phyloP scores from a whole-genome alignment of 345 rosid species.

The Linum usitatissimum region DNA sequence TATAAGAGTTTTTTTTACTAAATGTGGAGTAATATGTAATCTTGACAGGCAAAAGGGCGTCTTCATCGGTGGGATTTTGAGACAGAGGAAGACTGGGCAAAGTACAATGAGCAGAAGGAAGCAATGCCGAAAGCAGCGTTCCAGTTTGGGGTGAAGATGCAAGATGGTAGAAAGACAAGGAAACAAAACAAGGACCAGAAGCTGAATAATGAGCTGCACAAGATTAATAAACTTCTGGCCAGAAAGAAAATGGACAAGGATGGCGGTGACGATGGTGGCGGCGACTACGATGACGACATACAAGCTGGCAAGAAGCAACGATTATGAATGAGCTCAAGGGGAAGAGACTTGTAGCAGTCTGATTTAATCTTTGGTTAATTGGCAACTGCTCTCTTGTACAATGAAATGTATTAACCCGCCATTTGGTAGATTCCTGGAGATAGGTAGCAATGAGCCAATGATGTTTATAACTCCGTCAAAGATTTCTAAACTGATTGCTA shows the following conservation, averaged over 20 bases:
- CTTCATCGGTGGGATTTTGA: conserved; percentile 98
- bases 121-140: conserved; percentile 99
- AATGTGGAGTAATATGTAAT: conserved; percentile 4
- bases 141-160: conserved; percentile 99
- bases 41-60: conserved; percentile 85
- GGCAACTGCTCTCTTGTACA: not conserved
- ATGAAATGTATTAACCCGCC: too few species aligned
- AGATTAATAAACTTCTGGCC: conserved; percentile 83
- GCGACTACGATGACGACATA: conserved; percentile 37
- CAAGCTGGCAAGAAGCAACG: conserved; percentile 49
- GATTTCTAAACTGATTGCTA: too few species aligned
- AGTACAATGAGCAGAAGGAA: conserved; percentile 94
- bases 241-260: conserved; percentile 84
- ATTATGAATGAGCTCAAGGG: conserved; percentile 20
- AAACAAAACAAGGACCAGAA: conserved; percentile 97
- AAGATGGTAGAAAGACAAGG: conserved; percentile 87
- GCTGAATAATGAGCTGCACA: conserved; percentile 72
- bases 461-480: too few species aligned
- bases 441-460: too few species aligned
- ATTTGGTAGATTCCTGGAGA: too few species aligned
- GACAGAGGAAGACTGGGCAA: conserved; percentile 98
- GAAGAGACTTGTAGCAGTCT: not conserved
- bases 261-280: conserved; percentile 4
- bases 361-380: not conserved
- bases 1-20: not conserved